Evolutionary conservation across 75 land plant genomes (phyloP).

Genomic region (Pinus albicaulis): DNA sequence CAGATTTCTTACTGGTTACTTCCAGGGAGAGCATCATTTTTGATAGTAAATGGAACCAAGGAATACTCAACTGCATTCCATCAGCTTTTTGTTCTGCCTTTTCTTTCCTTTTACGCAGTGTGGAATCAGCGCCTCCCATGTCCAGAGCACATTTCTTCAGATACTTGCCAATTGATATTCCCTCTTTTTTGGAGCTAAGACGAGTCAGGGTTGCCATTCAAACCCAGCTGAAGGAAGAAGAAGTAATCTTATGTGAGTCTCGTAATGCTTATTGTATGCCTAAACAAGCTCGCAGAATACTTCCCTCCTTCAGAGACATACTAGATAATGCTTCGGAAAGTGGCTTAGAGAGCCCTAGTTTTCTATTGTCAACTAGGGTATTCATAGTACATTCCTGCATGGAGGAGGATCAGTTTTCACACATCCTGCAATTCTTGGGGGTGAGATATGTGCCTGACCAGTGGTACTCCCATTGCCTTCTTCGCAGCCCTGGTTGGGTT

Average conservation of each 20-base stretch:
- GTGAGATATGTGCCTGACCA: conserved; percentile 24
- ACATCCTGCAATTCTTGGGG: conserved; percentile 27
- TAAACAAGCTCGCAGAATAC: conserved; percentile 26
- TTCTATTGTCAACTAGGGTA: conserved; percentile 32
- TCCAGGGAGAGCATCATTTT: conserved; percentile 49
- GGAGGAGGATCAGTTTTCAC: neutral
- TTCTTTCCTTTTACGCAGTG: conserved; percentile 19
- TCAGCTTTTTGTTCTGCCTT: conserved; percentile 55
- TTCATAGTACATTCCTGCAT: conserved; percentile 7
- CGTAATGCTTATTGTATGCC: conserved; percentile 41
- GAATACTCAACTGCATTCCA: conserved; percentile 57
- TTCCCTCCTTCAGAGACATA: conserved; percentile 42
- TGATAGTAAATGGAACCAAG: conserved; percentile 58
- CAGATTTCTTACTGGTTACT: conserved; percentile 57
- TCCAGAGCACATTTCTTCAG: conserved; percentile 13
- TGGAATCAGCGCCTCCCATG: conserved; percentile 17
- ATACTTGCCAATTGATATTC: conserved; percentile 29
- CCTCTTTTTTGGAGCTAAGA: conserved; percentile 23
- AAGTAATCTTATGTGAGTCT: conserved; percentile 39
- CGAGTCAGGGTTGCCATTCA: conserved; percentile 29
- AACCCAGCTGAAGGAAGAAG: conserved; percentile 18
- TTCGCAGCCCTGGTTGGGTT: conserved; percentile 29
- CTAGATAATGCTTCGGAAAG: conserved; percentile 25
- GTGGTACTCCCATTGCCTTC: conserved; percentile 33
- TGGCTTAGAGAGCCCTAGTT: conserved; percentile 16